These are phyloP conservation scores for Botrytis hyacinthi DNA, from an alignment of 2,329 filamentous ascomycete genomes.

Conservation along the genomic window DNA sequence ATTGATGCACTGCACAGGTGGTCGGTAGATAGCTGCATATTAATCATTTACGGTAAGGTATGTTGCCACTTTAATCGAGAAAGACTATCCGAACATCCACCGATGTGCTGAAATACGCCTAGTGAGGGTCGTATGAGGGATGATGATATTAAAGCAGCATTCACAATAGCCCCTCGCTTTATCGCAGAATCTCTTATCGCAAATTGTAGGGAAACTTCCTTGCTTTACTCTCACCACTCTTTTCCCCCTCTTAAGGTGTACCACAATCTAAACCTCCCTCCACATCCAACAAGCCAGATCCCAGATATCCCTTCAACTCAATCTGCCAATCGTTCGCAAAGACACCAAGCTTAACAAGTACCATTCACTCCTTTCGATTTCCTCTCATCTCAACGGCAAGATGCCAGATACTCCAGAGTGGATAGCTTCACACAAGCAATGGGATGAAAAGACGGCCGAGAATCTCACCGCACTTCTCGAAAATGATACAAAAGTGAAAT, in stretches of 20 bases:
- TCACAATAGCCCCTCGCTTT: neutral
- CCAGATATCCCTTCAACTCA: neutral
- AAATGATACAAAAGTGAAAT: slow-evolving; percentile 76
- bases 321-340: neutral
- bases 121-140: neutral
- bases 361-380: neutral
- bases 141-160: neutral
- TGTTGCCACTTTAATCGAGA: neutral
- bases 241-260: neutral
- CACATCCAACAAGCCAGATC: neutral
- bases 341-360: neutral
- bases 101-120: fast-evolving
- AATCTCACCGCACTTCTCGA: slow-evolving; percentile 65
- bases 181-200: slow-evolving; percentile 11
- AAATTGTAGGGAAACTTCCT: neutral
- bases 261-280: neutral
- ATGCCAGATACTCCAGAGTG: slow-evolving; percentile 19
- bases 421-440: slow-evolving; percentile 17
- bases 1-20: neutral
- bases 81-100: neutral
- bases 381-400: neutral
- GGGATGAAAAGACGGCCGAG: slow-evolving; percentile 55
- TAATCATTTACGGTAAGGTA: neutral
- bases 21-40: neutral
- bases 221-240: neutral